Evolutionary conservation across 2,329 filamentous ascomycete species (phyloP), one percentile per base, ranked within the genome.

Genomic region (Penicillium fuscoglaucum): DNA sequence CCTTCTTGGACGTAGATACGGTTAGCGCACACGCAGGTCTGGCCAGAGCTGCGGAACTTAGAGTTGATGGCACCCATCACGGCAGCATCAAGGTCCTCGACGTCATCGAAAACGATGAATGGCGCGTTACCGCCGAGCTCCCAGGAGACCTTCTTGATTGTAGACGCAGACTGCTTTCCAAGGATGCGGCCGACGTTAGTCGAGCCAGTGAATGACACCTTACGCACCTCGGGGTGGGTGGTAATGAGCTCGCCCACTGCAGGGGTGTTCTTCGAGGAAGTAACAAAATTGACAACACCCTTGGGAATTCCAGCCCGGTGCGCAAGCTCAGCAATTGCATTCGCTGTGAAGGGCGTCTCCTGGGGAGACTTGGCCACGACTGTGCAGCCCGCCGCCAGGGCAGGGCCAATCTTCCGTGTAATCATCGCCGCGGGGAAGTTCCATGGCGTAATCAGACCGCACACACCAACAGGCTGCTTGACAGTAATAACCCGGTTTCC

Each of bases 121-220:
- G 93, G 93, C 0, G 93, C 90, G 74, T 98, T 98, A 48, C 93
- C 95, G 55, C 93, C 93, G 1, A 98, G 88, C 74, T 98, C 93
- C 74, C 96, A 90, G 0, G 90, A 95, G 1, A 90, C 80, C 72
- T 90, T 90, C 83, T 98, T 98, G 29, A 91, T 79, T 0, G 92
- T 96, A 41, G 85, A 83, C 0, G 92, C 86, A 12, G 89, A 88
- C 76, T 97, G 93, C 79, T 90, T 90, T 92, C 97, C 96, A 55
- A 99, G 85, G 78, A 97, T 77, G 65, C 83, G 86, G 26, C 85
- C 85, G 4, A 88, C 85, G 45, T 80, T 80, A 0, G 85, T 88
- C 35, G 82, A 85, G 50, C 95, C 95, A 0, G 95, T 98, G 75
- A 99, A 99, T 15, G 91, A 96, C 44, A 98, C 84, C 77, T 98